Base-by-base conservation (phyloP, 495 filamentous ascomycete genomes). In the Beverwykella pulmonaria region DNA sequence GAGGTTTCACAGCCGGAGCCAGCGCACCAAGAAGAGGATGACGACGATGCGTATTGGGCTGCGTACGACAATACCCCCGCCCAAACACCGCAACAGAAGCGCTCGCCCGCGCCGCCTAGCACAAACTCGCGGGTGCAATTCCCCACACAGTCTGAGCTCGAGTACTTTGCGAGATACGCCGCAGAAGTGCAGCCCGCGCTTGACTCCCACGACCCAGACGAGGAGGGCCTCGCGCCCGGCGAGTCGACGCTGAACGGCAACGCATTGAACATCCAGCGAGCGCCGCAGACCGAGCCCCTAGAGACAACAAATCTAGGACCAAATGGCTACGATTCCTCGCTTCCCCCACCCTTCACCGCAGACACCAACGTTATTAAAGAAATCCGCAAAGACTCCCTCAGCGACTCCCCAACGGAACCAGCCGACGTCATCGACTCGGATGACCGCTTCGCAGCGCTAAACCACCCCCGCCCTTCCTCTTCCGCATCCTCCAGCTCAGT, bases 41-140 rank as follows among this genome's bases (percentile, higher is more conserved):
- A 95, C 29, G 92, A 97, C 63, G 92, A 92, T 65, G 90, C 87
- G 69, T 98, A 98, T 76, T 98, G 94, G 94, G 91, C 88, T 29
- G 88, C 88, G 65, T 98, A 98, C 74, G 94, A 97, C 79, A 85
- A 87, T 9, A 94, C 92, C 12, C 90, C 91, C 1, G 85, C 85
- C 8, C 82, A 86, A 34, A 93, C 92, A 20, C 93, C 93, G 6
- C 86, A 86, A 0, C 76, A 79, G 0, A 87, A 90, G 59, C 79
- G 75, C 32, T 87, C 87, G 12, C 85, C 87, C 1, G 85, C 85
- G 1, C 84, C 87, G 0, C 69, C 68, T 19, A 55, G 61, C 39
- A 57, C 70, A 34, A 76, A 76, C 53, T 67, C 71, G 61, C 73
- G 64, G 54, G 61, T 72, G 19, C 65, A 72, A 22, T 20, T 72